phyloP scores from a whole-genome alignment of 768 basidiomycete species.

The Tricholoma matsutake region DNA sequence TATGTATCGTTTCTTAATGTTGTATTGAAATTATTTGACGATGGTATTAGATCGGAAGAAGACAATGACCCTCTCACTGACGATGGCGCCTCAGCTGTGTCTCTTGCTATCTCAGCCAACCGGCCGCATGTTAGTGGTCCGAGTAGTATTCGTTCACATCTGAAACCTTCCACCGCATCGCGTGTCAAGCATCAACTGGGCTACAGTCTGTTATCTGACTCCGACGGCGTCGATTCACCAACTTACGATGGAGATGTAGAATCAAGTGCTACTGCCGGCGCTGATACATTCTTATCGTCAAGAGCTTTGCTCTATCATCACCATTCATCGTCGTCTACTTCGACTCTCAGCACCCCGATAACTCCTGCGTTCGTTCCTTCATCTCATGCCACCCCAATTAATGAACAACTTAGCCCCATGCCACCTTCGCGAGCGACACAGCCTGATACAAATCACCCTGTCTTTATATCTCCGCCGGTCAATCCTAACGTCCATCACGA shows the following conservation, averaged over 20 bases:
- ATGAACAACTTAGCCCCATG: constrained; percentile 20
- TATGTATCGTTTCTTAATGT: constrained; percentile 17
- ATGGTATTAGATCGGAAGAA: constrained; percentile 65
- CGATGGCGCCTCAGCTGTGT: constrained; percentile 57
- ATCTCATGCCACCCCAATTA: constrained; percentile 20
- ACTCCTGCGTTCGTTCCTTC: constrained; percentile 24
- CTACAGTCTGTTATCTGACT: constrained; percentile 57
- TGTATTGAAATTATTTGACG: constrained; percentile 6
- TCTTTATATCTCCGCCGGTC: constrained; percentile 32
- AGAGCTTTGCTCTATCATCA: constrained; percentile 32
- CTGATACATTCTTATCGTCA: constrained; percentile 35
- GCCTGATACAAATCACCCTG: constrained; percentile 26
- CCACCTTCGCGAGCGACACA: constrained; percentile 18
- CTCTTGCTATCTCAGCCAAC: constrained; percentile 33
- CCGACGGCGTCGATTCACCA: constrained; percentile 77
- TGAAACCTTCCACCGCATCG: constrained; percentile 25
- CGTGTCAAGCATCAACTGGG: constrained; percentile 52
- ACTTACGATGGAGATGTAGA: constrained; percentile 92
- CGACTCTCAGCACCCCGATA: constrained; percentile 49
- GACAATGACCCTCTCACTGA: constrained; percentile 87
- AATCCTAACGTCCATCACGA: constrained; percentile 26
- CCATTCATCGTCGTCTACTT: constrained; percentile 46
- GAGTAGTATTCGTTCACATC: constrained; percentile 27
- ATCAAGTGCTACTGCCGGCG: constrained; percentile 62
- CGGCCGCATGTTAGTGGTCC: constrained; percentile 22